phyloP scores from a whole-genome alignment of 2,329 filamentous ascomycete species.

The Pezicula rhizophila region DNA sequence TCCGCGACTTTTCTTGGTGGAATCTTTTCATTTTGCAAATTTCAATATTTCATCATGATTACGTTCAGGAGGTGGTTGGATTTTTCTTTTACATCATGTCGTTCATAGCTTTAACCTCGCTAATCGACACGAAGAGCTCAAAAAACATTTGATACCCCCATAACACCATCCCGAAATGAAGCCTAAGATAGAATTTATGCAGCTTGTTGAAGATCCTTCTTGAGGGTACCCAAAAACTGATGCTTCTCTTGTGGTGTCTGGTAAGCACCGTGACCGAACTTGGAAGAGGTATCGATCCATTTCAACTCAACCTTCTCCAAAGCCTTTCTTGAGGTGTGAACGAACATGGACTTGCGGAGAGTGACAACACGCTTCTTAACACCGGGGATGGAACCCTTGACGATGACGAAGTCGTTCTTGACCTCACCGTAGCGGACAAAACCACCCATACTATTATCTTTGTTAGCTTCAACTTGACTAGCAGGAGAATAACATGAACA shows the following conservation, averaged over 20 bases:
- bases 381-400: constrained; percentile 97
- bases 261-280: constrained; percentile 99
- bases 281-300: constrained; percentile 99
- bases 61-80: not conserved
- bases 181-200: constrained; percentile 40
- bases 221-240: constrained; percentile 95
- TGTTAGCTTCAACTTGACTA: constrained; percentile 26
- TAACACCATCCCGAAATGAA: constrained; percentile 23
- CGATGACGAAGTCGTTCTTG: constrained; percentile 97
- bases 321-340: constrained; percentile 88
- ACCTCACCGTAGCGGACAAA: constrained; percentile 99
- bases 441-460: constrained; percentile 72
- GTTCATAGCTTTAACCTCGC: not conserved
- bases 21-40: not conserved
- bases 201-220: constrained; percentile 77
- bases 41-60: not conserved
- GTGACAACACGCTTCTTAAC: constrained; percentile 99
- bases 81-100: not conserved
- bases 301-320: constrained; percentile 99
- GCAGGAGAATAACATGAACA: constrained; percentile 37
- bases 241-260: constrained; percentile 98
- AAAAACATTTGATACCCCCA: constrained; percentile 20
- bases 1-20: not conserved
- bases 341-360: constrained; percentile 97
- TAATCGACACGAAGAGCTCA: constrained; percentile 11